Evolutionary conservation across 192 early-diverging fungal genomes (phyloP), one percentile per base, ranked within the genome.

Genomic region (Linnemannia exigua): DNA sequence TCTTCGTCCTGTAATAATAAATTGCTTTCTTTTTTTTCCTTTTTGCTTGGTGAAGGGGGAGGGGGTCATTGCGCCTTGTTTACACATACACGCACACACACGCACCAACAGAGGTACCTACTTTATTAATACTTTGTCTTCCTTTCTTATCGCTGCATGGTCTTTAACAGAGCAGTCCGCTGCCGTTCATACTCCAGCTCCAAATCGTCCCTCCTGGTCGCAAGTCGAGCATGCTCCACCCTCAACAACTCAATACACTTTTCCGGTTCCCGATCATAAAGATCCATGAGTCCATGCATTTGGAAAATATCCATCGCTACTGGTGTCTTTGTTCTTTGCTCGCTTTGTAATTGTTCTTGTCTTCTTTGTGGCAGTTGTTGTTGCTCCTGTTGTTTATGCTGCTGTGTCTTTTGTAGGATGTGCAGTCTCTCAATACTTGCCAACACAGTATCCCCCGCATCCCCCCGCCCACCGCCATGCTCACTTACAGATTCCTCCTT

Each of bases 151-250:
- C 28, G 58, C 28, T 75, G 75, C 25, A 76, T 20, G 28, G 63
- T 67, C 20, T n/a, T 76, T 4, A 76, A 33, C 11, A 76, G 51
- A 14, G 75, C 66, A 2, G 76, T 78, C 6, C 76, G 76, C 28
- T 78, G 76, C 15, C 76, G 67, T 38, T 78, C 76, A 69, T 70
- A 70, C 37, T 78, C 76, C 37, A 78, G 50, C 25, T 78, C 76
- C 0, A 78, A 50, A 6, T 69, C 76, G 54, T 78, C 76, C n/a
- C 67, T 51, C 17, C 68, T 51, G 47, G 67, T 35, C 9, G 76
- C 76, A 16, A 78, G 28, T 1, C 76, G 66, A 0, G 76, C 76
- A 78, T 78, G 76, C 33, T 78, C 76, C 5, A 70, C 67, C 4
- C 76, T 46, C 25, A 69, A 71, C 36, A 78, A 9, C n/a, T 33